These are phyloP conservation scores for Fusarium sp. DNA, from an alignment of 2,329 filamentous ascomycete species.

Conservation along the genomic window DNA sequence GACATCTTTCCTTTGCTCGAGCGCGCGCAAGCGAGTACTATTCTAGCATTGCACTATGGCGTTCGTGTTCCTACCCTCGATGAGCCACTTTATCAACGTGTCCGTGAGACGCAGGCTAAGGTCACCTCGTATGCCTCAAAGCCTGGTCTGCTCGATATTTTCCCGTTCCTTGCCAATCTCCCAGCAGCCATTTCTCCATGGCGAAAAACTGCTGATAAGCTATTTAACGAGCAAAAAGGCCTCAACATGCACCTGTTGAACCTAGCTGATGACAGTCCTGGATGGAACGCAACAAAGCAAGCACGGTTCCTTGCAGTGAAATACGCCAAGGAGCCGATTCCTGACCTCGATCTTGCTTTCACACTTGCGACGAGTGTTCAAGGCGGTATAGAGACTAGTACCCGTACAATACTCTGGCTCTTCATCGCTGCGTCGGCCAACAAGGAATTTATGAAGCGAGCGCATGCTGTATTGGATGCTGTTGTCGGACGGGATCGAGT, in stretches of 20 bases:
- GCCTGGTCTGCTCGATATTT: not conserved
- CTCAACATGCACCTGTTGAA: not conserved
- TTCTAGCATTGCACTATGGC: not conserved
- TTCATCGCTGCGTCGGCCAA: not conserved
- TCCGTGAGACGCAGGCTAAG: not conserved
- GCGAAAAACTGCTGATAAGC: not conserved
- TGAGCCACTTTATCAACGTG: not conserved
- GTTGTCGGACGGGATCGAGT: not conserved
- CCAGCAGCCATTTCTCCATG: not conserved
- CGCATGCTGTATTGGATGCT: not conserved
- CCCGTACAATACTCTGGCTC: not conserved
- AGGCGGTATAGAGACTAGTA: not conserved
- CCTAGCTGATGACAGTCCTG: not conserved
- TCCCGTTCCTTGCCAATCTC: not conserved
- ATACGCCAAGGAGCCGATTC: not conserved
- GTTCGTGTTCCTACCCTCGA: not conserved
- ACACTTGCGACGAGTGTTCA: not conserved
- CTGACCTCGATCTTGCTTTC: not conserved
- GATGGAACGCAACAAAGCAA: not conserved
- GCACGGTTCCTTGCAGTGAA: not conserved
- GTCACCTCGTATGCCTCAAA: not conserved
- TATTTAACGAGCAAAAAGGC: not conserved
- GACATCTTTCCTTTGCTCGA: not conserved
- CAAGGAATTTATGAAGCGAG: not conserved
- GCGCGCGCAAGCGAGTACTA: not conserved